Base-by-base conservation (phyloP, 2,329 filamentous ascomycete genomes). In the Apiospora hydei region DNA sequence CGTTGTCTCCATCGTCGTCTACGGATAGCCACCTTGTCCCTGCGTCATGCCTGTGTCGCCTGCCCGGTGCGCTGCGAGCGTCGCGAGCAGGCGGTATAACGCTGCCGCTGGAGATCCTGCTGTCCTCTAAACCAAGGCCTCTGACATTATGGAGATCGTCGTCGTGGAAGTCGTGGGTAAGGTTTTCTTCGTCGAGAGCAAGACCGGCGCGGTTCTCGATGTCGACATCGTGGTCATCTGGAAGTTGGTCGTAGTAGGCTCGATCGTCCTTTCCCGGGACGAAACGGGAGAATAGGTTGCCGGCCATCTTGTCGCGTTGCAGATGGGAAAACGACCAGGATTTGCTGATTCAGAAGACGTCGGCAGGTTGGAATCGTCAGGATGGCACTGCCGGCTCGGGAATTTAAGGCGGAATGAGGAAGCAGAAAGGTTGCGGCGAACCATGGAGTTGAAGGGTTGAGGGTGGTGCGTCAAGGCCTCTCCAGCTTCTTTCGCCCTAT, bases 141-240 rank as follows among this genome's bases (percentile, higher is more conserved):
- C 81, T 82, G n/a, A 81, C 81, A 68, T 82, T 78, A 2, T 86
- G 85, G 0, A 87, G 77, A 70, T 88, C 86, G 64, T 86, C 84
- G 61, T 88, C 84, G 53, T 85, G 83, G 71, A 89, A 88, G 38
- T 85, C 78, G 69, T 88, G 83, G 57, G 84, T 84, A 8, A 89
- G 77, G 73, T 89, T 89, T 76, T 88, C 85, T 73, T 89, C 86
- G 75, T 89, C 87, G 7, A 89, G 72, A 30, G 81, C 80, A n/a
- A 84, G 77, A 2, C 82, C 85, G 4, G 82, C 82, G 64, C 81
- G 81, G 46, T 82, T 81, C 73, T 88, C 85, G 34, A 81, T 73
- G 71, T 87, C 86, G 68, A 75, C 73, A 30, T 83, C 78, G 61
- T 81, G 82, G 66, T 84, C 84, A n/a, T 81, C 81, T 73, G 84